These are phyloP conservation scores for Fraxinus paxiana DNA, from an alignment of 305 asterid species.

Conservation along the genomic window DNA sequence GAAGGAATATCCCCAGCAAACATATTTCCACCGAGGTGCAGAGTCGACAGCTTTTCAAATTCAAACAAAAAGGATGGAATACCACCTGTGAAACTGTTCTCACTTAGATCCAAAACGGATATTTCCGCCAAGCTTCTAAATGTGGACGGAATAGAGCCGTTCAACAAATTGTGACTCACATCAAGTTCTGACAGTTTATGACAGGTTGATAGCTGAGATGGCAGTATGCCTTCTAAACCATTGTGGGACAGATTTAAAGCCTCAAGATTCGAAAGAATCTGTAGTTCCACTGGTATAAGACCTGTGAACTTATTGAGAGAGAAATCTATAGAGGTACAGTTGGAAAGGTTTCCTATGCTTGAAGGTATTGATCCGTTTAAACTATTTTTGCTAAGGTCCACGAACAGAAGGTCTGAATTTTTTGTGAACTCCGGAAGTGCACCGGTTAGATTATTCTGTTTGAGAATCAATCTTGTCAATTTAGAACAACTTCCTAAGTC, in stretches of 20 bases:
- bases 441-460: slow-evolving; percentile 62
- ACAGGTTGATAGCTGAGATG: slow-evolving; percentile 50
- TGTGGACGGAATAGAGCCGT: slow-evolving; percentile 56
- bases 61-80: slow-evolving; percentile 54
- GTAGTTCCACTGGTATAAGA: slow-evolving; percentile 51
- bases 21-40: slow-evolving; percentile 72
- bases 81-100: slow-evolving; percentile 53
- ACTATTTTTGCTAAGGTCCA: slow-evolving; percentile 59
- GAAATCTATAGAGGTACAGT: slow-evolving; percentile 46
- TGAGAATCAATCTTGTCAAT: slow-evolving; percentile 57
- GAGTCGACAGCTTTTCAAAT: slow-evolving; percentile 47
- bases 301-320: slow-evolving; percentile 60
- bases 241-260: slow-evolving; percentile 57
- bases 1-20: slow-evolving; percentile 57
- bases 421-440: slow-evolving; percentile 52
- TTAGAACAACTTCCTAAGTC: slow-evolving; percentile 58
- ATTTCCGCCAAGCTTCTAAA: slow-evolving; percentile 51
- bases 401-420: slow-evolving; percentile 39
- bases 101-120: slow-evolving; percentile 52
- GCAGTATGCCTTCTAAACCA: slow-evolving; percentile 47
- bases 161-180: slow-evolving; percentile 56
- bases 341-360: slow-evolving; percentile 47
- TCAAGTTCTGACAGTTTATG: slow-evolving; percentile 48
- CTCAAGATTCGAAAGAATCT: slow-evolving; percentile 51
- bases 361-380: slow-evolving; percentile 54